A percentile compares a stretch with the other conserved stretches of the same genome.
These are phyloP conservation scores for Pichia sp. DNA, from an alignment of 1,139 yeast species.

Conservation along the genomic window DNA sequence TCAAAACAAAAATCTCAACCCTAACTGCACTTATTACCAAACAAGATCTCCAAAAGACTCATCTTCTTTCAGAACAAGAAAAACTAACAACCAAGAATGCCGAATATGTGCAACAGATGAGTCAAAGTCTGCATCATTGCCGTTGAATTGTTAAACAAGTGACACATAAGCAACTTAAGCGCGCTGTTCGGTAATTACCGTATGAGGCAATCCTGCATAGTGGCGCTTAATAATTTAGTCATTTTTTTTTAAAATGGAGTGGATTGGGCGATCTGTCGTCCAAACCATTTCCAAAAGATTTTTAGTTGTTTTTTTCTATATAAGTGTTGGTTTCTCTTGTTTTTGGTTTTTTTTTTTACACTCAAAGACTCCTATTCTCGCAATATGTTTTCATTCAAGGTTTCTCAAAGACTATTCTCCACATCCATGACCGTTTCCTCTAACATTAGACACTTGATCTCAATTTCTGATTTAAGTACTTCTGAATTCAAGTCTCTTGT, in stretches of 20 bases:
- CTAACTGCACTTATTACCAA: background rate
- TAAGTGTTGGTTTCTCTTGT: background rate
- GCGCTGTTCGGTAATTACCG: conserved; percentile 7
- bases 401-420: conserved; percentile 19
- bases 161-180: too few species aligned
- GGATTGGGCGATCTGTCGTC: too few species aligned
- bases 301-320: too few species aligned
- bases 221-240: conserved; percentile 3
- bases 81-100: background rate
- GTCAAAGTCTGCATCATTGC: background rate
- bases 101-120: background rate
- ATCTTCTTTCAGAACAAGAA: background rate
- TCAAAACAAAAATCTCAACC: background rate
- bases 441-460: conserved; percentile 59
- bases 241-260: too few species aligned
- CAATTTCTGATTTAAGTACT: conserved; percentile 67
- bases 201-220: conserved; percentile 2
- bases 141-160: background rate
- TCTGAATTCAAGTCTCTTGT: conserved; percentile 65
- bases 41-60: background rate
- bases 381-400: conserved; percentile 9
- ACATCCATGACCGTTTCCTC: conserved; percentile 18
- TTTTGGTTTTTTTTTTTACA: background rate
- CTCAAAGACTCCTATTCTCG: background rate
- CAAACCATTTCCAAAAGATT: too few species aligned